Evolutionary conservation across 768 basidiomycete species (phyloP).

Genomic region (Lactarius sanguifluus): DNA sequence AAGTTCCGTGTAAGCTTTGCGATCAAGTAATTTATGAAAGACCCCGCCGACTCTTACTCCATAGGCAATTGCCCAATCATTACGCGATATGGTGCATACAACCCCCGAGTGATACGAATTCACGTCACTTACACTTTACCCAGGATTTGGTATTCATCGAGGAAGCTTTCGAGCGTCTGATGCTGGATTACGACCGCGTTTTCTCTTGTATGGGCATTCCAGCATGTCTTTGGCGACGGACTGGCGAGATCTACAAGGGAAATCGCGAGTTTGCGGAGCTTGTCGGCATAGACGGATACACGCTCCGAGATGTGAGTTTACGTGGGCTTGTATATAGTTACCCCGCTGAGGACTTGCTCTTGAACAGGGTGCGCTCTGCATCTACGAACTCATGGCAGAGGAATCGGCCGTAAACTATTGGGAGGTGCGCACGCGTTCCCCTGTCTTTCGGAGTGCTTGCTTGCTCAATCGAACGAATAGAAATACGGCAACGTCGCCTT

Average conservation of each 20-base stretch:
- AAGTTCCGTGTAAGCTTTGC: constrained; percentile 68
- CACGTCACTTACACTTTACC: constrained; percentile 8
- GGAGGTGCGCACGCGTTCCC: constrained; percentile 59
- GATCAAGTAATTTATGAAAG: constrained; percentile 11
- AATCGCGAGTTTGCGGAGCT: constrained; percentile 95
- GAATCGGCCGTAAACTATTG: constrained; percentile 96
- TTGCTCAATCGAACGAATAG: constrained; percentile 39
- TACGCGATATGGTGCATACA: constrained; percentile 68
- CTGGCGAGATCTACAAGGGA: constrained; percentile 98
- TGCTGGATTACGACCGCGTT: constrained; percentile 94
- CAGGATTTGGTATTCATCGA: constrained; percentile 96
- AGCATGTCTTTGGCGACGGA: constrained; percentile 93
- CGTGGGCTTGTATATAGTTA: neutral
- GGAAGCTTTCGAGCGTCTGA: constrained; percentile 92
- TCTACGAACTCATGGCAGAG: constrained; percentile 98
- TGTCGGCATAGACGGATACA: constrained; percentile 80
- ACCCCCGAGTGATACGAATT: constrained; percentile 6
- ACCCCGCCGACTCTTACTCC: constrained; percentile 10
- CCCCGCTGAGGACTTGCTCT: constrained; percentile 1
- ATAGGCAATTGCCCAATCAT: constrained; percentile 78
- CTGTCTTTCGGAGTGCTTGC: neutral
- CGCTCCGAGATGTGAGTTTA: constrained; percentile 76
- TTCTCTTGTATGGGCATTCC: constrained; percentile 97
- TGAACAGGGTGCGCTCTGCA: constrained; percentile 79
- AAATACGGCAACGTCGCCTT: constrained; percentile 96